phyloP scores from a whole-genome alignment of 371 early-diverging fungal genomes.

The Circinella umbellata region DNA sequence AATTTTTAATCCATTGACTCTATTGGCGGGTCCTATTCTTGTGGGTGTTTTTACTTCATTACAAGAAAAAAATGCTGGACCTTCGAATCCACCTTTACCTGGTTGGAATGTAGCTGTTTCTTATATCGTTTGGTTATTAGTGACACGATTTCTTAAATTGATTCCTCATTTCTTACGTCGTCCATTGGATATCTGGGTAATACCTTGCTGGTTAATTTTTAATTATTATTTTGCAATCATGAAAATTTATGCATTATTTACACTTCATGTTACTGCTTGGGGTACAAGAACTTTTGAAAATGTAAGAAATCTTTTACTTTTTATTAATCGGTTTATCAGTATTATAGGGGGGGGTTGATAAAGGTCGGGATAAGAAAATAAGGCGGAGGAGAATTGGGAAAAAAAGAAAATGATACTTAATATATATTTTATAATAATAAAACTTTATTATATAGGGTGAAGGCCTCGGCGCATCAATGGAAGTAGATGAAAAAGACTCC shows the following conservation, averaged over 20 bases:
- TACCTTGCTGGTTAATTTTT: slow-evolving; percentile 68
- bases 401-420: background rate
- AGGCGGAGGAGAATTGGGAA: too few relatives aligned
- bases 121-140: slow-evolving; percentile 62
- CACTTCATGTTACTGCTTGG: slow-evolving; percentile 70
- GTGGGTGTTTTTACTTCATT: slow-evolving; percentile 44
- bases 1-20: slow-evolving; percentile 71
- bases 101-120: slow-evolving; percentile 60
- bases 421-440: background rate
- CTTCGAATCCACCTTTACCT: slow-evolving; percentile 27
- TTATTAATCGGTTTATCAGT: background rate
- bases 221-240: slow-evolving; percentile 70
- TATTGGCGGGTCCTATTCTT: slow-evolving; percentile 70
- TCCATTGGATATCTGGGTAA: slow-evolving; percentile 61
- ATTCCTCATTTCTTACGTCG: slow-evolving; percentile 63
- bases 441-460: slow-evolving; percentile 14
- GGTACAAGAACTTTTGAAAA: slow-evolving; percentile 52
- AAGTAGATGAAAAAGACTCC: slow-evolving; percentile 6
- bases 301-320: slow-evolving; percentile 8
- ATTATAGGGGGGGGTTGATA: too few relatives aligned
- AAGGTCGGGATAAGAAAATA: background rate
- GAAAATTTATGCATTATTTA: slow-evolving; percentile 65
- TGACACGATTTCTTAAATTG: slow-evolving; percentile 65
- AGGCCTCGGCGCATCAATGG: slow-evolving; percentile 19
- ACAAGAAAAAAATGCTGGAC: slow-evolving; percentile 14